These are phyloP conservation scores for Thermothelomyces thermophilus DNA, from an alignment of 2,329 filamentous ascomycete species.

Conservation along the genomic window DNA sequence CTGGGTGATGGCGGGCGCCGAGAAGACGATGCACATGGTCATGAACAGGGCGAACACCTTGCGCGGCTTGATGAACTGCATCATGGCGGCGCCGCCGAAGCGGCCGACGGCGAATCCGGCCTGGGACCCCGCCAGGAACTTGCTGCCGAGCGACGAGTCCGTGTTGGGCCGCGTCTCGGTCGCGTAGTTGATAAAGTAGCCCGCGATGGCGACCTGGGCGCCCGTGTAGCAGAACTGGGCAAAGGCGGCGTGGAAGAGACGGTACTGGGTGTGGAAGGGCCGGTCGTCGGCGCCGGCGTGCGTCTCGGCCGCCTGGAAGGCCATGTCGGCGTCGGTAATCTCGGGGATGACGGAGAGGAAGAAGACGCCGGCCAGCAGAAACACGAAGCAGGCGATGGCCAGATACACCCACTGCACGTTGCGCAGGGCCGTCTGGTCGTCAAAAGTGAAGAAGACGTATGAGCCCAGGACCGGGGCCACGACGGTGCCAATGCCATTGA, in stretches of 20 bases:
- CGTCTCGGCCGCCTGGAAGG: conserved; percentile 49
- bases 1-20: conserved; percentile 42
- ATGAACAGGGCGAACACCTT: conserved; percentile 63
- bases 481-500: conserved; percentile 70
- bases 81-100: conserved; percentile 59
- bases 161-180: conserved; percentile 52
- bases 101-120: conserved; percentile 66
- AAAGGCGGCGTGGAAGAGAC: conserved; percentile 67
- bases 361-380: conserved; percentile 58
- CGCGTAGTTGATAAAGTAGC: conserved; percentile 70
- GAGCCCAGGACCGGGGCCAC: conserved; percentile 67
- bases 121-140: conserved; percentile 68
- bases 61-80: conserved; percentile 61
- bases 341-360: conserved; percentile 63
- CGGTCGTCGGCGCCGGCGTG: conserved; percentile 50
- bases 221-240: conserved; percentile 76
- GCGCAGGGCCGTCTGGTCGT: conserved; percentile 49
- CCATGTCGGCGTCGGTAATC: conserved; percentile 65
- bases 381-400: conserved; percentile 65
- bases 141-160: conserved; percentile 47
- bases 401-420: conserved; percentile 75
- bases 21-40: conserved; percentile 57
- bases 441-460: conserved; percentile 64
- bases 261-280: conserved; percentile 64
- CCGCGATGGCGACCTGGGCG: conserved; percentile 60